phyloP scores from a whole-genome alignment of 2,329 filamentous ascomycete genomes.

The Xylariaceae sp. region DNA sequence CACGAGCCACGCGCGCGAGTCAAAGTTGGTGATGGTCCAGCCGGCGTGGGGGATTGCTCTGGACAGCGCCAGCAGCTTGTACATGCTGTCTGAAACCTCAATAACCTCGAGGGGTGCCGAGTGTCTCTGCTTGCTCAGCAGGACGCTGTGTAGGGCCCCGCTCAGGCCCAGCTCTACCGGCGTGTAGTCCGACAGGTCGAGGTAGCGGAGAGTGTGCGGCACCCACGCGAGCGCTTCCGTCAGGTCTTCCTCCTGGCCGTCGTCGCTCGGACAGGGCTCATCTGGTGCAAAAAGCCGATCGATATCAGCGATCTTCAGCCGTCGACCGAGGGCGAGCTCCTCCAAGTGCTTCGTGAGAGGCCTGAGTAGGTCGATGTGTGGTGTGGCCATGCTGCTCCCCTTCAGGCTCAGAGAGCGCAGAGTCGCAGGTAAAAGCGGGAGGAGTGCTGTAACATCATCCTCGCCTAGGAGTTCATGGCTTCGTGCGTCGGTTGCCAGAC shows the following conservation, averaged over 20 bases:
- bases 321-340: constrained; percentile 65
- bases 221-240: constrained; percentile 36
- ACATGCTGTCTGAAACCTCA: constrained; percentile 64
- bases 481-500: constrained; percentile 63
- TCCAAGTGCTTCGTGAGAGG: constrained; percentile 65
- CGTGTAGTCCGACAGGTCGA: constrained; percentile 68
- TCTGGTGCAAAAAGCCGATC: constrained; percentile 54
- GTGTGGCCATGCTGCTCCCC: constrained; percentile 60
- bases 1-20: constrained; percentile 60
- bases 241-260: constrained; percentile 17
- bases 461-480: constrained; percentile 64
- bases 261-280: no score
- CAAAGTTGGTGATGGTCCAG: constrained; percentile 65
- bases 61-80: constrained; percentile 56
- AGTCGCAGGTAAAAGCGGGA: constrained; percentile 57
- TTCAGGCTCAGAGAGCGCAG: constrained; percentile 69
- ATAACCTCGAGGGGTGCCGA: constrained; percentile 68
- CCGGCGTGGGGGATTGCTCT: constrained; percentile 53
- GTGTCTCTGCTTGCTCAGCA: constrained; percentile 48
- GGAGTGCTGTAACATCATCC: constrained; percentile 55
- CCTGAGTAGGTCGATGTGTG: constrained; percentile 56
- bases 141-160: constrained; percentile 42
- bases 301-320: constrained; percentile 58
- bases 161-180: constrained; percentile 53
- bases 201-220: constrained; percentile 59